Evolutionary conservation across 345 rosid species (phyloP), one percentile per base, ranked within the genome.

Genomic region (Aethionema arabicum): DNA sequence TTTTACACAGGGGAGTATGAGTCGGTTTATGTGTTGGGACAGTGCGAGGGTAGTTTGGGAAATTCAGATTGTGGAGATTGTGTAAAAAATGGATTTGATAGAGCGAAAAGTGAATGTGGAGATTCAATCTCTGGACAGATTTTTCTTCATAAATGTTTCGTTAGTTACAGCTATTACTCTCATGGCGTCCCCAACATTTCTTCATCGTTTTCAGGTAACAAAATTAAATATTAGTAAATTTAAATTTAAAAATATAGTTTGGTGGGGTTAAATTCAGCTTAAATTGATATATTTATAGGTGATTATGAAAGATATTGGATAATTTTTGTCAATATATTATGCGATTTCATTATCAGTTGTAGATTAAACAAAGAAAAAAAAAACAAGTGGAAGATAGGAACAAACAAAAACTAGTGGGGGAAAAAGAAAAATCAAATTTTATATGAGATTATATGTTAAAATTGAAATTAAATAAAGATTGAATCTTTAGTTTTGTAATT

Each of bases 41-140:
- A 92, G 79, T 92, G 98, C 35, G 96, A 92, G 64, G 93, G 93
- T 52, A 91, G 87, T 76, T 68, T 82, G 68, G 80, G 76, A 12
- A 68, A 70, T 29, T 72, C 68, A 11, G 89, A 85, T 53, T 92
- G 97, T 51, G 78, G 79, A 3, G 72, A 72, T 38, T 92, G 98
- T 45, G 80, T 77, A 65, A 80, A 84, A 69, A 75, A 64, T 11
- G 95, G 82, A 2, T 74, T 80, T 33, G 78, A 82, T 37, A 81
- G 58, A 46, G 84, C 77, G 0, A 77, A 84, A 51, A 58, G 36
- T 33, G 81, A 80, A 56, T 89, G 98, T 63, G 90, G 88, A 1
- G 77, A 73, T 39, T 80, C 97, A 0, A 77, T 75, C 69, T 83
- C 91, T 11, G 95, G 76, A 8, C 95, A 87, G 61, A 61, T 82